phyloP scores from a whole-genome alignment of 352 stramenopile species.

The Globisporangium okanoganense region DNA sequence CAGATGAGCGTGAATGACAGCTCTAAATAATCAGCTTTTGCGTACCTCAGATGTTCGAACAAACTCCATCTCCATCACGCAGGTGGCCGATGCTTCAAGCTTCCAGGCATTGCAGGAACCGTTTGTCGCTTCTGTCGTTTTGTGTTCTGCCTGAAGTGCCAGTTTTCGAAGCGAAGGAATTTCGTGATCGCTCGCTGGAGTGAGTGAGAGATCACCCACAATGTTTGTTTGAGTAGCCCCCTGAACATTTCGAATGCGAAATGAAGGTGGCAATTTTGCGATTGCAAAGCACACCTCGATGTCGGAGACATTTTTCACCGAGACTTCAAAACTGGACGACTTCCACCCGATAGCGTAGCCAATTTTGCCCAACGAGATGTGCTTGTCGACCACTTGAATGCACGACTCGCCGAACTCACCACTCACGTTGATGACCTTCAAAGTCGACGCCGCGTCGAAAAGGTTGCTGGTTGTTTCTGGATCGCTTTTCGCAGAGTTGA shows the following conservation, averaged over 20 bases:
- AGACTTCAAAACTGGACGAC: conserved; percentile 60
- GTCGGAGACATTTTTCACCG: conserved; percentile 68
- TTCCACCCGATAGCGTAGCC: conserved; percentile 77
- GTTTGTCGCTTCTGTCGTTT: conserved; percentile 4
- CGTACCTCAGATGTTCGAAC: conserved; percentile 56
- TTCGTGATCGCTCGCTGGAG: not conserved
- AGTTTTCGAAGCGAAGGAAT: conserved; percentile 41
- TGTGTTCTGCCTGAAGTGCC: conserved; percentile 34
- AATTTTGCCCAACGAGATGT: conserved; percentile 74
- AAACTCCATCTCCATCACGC: conserved; percentile 68
- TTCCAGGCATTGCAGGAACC: conserved; percentile 38
- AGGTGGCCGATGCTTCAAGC: conserved; percentile 38
- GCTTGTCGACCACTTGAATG: conserved; percentile 49
- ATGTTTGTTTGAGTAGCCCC: conserved; percentile 29
- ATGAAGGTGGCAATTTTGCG: conserved; percentile 46
- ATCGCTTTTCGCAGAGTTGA: conserved; percentile 20
- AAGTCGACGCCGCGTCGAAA: conserved; percentile 43
- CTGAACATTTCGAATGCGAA: conserved; percentile 40
- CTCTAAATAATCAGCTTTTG: not conserved
- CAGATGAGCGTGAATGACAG: not conserved
- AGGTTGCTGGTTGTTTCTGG: conserved; percentile 11
- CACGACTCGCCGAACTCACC: conserved; percentile 63
- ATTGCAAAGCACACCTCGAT: conserved; percentile 56
- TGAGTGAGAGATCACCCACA: conserved; percentile 8
- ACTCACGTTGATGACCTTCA: conserved; percentile 58